phyloP scores from a whole-genome alignment of 306 rosid species.

The Prunus fruticosa region DNA sequence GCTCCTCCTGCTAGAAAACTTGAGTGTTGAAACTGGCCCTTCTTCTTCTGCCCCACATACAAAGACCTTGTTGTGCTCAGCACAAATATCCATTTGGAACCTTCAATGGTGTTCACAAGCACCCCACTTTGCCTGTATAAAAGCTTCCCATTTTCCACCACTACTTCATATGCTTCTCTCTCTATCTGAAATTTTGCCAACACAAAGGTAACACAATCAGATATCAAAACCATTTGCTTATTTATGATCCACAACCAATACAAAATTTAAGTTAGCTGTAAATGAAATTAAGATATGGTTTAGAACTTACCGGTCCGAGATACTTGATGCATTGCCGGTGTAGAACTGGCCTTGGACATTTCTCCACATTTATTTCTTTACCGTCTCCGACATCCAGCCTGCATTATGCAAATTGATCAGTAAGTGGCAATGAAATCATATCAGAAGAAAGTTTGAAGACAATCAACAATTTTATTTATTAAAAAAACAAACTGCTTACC shows the following conservation, averaged over 20 bases:
- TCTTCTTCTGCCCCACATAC: conserved; percentile 78
- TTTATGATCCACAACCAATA: neutral
- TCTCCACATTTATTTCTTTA: conserved; percentile 65
- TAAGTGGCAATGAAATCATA: neutral
- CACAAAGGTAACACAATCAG: neutral
- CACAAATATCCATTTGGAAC: conserved; percentile 88
- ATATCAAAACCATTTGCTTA: neutral
- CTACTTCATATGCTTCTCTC: conserved; percentile 74
- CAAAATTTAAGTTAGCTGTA: neutral
- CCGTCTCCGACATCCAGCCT: conserved; percentile 95
- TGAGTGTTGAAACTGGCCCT: conserved; percentile 83
- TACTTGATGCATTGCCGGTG: conserved; percentile 81
- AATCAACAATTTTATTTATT: neutral
- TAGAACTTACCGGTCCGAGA: conserved; percentile 77
- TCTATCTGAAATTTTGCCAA: conserved; percentile 50
- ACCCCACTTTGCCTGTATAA: conserved; percentile 43
- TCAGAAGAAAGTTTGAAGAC: neutral
- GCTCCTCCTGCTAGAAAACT: conserved; percentile 92
- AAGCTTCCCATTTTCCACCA: conserved; percentile 64
- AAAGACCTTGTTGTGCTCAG: conserved; percentile 76
- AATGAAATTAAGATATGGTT: neutral
- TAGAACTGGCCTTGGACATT: conserved; percentile 57
- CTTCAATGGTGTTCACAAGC: conserved; percentile 51
- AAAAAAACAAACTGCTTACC: conserved; percentile 42
- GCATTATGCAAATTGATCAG: conserved; percentile 18